A percentile compares a stretch with the other conserved stretches of the same genome.
These are phyloP conservation scores for Chlorencoelia australis DNA, from an alignment of 2,329 filamentous ascomycete genomes.

Conservation along the genomic window DNA sequence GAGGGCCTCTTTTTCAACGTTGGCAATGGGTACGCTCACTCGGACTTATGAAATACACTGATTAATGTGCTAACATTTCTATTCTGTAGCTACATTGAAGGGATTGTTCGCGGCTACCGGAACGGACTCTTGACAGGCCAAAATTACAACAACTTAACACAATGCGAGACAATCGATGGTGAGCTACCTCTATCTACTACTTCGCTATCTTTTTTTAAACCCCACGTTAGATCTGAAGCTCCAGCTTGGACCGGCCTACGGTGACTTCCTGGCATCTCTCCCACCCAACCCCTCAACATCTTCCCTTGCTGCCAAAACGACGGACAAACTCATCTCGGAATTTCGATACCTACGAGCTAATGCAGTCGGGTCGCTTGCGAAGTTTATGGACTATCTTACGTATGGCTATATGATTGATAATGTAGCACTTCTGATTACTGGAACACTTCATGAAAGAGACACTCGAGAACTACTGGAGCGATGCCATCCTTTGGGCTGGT, in stretches of 20 bases:
- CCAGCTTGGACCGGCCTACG: conserved; percentile 91
- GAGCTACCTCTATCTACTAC: conserved; percentile 20
- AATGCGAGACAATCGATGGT: conserved; percentile 98
- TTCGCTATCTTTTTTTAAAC: conserved; percentile 5
- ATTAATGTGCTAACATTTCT: conserved; percentile 11
- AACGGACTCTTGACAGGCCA: conserved; percentile 82
- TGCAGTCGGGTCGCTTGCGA: conserved; percentile 78
- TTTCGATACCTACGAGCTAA: conserved; percentile 95
- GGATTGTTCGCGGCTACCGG: conserved; percentile 92
- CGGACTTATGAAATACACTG: too few relatives aligned
- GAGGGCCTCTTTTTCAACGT: conserved; percentile 93
- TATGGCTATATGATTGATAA: conserved; percentile 99
- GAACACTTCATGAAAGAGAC: conserved; percentile 93
- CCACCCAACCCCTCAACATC: conserved; percentile 97
- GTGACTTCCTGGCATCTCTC: conserved; percentile 88
- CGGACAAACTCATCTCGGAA: conserved; percentile 95
- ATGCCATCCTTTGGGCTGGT: conserved; percentile 96
- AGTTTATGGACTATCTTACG: conserved; percentile 96
- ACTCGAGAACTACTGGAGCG: conserved; percentile 89
- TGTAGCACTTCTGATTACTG: conserved; percentile 93
- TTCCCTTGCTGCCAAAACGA: conserved; percentile 85
- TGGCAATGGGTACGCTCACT: conserved; percentile 64
- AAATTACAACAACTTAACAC: conserved; percentile 91
- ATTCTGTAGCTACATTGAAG: conserved; percentile 74
- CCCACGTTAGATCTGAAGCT: conserved; percentile 81